Evolutionary conservation across 805 yeast genomes (phyloP).

Genomic region (Clavispora asparagi): DNA sequence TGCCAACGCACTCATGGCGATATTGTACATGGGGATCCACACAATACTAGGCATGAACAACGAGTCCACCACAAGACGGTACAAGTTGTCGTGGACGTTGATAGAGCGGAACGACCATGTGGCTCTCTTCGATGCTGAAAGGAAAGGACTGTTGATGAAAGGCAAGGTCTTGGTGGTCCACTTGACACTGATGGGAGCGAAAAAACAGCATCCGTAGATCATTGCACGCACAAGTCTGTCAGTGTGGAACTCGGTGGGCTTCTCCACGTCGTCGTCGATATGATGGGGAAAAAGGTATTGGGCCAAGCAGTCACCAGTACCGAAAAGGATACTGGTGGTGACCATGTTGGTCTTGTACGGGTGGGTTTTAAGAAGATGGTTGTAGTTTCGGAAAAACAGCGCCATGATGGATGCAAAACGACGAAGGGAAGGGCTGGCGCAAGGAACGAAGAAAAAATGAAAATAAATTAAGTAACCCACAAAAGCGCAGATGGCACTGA

Average conservation of each 20-base stretch:
- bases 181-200: slow-evolving; percentile 35
- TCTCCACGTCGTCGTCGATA: slow-evolving; percentile 13
- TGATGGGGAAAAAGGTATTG: slow-evolving; percentile 34
- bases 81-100: slow-evolving; percentile 19
- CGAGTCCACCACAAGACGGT: slow-evolving; percentile 30
- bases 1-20: slow-evolving; percentile 33
- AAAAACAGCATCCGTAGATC: slow-evolving; percentile 33
- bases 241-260: slow-evolving; percentile 18
- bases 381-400: slow-evolving; percentile 15
- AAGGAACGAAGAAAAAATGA: neutral
- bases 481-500: neutral
- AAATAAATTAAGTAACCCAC: neutral
- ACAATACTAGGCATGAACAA: slow-evolving; percentile 31
- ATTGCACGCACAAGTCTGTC: slow-evolving; percentile 32
- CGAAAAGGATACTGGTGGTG: slow-evolving; percentile 45
- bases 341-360: slow-evolving; percentile 53
- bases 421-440: neutral
- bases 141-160: slow-evolving; percentile 28
- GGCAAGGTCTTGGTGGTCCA: slow-evolving; percentile 39
- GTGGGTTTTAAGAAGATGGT: slow-evolving; percentile 30
- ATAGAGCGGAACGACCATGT: slow-evolving; percentile 8
- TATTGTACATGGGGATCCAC: slow-evolving; percentile 41
- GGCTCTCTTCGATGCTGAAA: slow-evolving; percentile 11
- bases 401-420: slow-evolving; percentile 5
- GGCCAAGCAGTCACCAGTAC: slow-evolving; percentile 40